Percentiles rank a stretch among this genome's conserved stretches.
These are phyloP conservation scores for Aspergillus conjunctus DNA, from an alignment of 495 filamentous ascomycete species.

Conservation along the genomic window DNA sequence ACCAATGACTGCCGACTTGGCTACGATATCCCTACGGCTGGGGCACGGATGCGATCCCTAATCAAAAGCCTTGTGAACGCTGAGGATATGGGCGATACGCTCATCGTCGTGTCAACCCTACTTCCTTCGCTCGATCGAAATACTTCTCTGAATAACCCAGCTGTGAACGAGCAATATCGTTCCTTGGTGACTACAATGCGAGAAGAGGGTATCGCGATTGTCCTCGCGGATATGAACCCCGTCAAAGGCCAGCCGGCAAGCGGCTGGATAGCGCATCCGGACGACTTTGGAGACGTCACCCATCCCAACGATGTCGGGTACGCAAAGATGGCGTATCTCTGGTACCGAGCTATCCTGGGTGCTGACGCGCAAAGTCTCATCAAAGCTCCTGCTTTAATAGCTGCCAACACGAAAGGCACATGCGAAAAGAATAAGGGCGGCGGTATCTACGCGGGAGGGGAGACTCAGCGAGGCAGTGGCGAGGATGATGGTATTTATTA, in stretches of 20 bases:
- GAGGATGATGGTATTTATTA: slow-evolving; percentile 16
- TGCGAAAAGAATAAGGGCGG: slow-evolving; percentile 12
- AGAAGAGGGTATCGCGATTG: slow-evolving; percentile 31
- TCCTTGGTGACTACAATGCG: slow-evolving; percentile 33
- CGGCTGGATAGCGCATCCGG: background rate
- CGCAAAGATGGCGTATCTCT: slow-evolving; percentile 6
- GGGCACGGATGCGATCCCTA: slow-evolving; percentile 34
- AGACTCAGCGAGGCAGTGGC: slow-evolving; percentile 13
- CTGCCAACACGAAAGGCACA: too few relatives aligned
- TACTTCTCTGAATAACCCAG: slow-evolving; percentile 18
- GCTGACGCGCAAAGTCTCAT: background rate
- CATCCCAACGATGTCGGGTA: slow-evolving; percentile 12
- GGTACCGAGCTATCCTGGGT: slow-evolving; percentile 1
- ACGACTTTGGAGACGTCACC: slow-evolving; percentile 1
- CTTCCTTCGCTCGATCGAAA: slow-evolving; percentile 32
- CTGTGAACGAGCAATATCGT: slow-evolving; percentile 43
- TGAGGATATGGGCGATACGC: slow-evolving; percentile 36
- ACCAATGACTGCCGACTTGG: slow-evolving; percentile 50
- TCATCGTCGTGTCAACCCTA: slow-evolving; percentile 52
- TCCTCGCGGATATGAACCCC: slow-evolving; percentile 51
- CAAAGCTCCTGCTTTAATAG: background rate
- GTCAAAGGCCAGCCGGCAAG: too few relatives aligned
- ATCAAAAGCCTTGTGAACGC: slow-evolving; percentile 36
- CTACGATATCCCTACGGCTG: slow-evolving; percentile 29
- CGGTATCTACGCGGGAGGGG: background rate